phyloP scores from a whole-genome alignment of 179 eudicot species.

The Beta macrorhiza region DNA sequence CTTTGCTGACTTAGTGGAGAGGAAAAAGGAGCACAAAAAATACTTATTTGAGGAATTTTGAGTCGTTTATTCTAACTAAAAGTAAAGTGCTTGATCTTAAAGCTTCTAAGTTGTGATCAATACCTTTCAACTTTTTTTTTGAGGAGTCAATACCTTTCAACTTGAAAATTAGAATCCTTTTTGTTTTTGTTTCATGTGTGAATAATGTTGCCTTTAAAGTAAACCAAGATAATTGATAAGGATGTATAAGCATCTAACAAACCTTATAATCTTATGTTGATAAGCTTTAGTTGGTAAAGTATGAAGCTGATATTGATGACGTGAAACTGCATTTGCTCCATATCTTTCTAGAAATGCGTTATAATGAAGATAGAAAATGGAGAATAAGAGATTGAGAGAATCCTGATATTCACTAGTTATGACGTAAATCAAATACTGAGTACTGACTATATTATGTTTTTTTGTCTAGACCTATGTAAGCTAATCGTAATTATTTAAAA shows the following conservation, averaged over 20 bases:
- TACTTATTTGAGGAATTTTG: slow-evolving; percentile 7
- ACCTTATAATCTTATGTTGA: neutral
- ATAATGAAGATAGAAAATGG: no score
- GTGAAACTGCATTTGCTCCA: no score
- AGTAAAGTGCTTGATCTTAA: slow-evolving; percentile 2
- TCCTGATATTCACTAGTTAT: no score
- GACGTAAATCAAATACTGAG: no score
- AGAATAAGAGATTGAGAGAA: no score
- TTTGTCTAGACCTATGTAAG: no score
- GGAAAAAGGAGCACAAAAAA: neutral
- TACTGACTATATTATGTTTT: no score
- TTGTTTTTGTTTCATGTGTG: slow-evolving; percentile 1
- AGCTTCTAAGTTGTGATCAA: slow-evolving; percentile 6
- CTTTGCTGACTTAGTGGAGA: slow-evolving; percentile 1
- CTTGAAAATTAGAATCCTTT: neutral
- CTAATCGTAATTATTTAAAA: no score
- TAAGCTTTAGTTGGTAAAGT: neutral
- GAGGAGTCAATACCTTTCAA: neutral
- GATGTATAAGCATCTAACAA: neutral
- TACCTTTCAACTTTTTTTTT: neutral
- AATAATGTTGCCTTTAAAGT: neutral
- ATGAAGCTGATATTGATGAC: no score
- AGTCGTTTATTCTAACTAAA: slow-evolving; percentile 8
- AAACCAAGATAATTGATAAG: neutral
- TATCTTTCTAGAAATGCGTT: no score